Conservation (phyloP, 176 grass and related monocot genomes). For the Puya raimondii region DNA sequence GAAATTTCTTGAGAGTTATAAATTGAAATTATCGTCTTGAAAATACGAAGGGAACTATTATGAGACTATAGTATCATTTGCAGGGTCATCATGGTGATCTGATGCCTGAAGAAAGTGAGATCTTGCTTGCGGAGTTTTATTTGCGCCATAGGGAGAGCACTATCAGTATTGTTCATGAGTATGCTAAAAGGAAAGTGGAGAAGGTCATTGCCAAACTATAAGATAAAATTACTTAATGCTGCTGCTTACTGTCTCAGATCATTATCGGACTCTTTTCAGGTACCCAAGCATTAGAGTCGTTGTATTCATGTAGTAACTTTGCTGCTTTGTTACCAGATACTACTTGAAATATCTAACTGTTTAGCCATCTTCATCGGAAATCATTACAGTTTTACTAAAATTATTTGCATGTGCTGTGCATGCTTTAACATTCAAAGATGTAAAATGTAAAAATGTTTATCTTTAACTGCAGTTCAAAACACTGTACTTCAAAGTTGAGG, state of each 20-base stretch:
- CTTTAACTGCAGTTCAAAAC: no score
- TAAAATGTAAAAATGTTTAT: no score
- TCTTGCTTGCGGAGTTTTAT: slow-evolving; percentile 90
- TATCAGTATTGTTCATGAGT: slow-evolving; percentile 62
- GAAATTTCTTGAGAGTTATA: no score
- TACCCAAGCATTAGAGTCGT: neutral
- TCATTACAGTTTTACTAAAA: no score
- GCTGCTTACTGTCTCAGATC: neutral
- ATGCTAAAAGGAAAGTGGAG: slow-evolving; percentile 60
- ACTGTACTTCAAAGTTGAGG: no score
- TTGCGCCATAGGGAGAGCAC: slow-evolving; percentile 72
- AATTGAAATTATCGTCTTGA: no score
- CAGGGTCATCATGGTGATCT: slow-evolving; percentile 83
- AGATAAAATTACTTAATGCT: neutral
- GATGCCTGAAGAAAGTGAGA: slow-evolving; percentile 68
- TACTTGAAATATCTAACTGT: no score
- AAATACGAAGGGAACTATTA: neutral
- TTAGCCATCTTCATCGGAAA: no score
- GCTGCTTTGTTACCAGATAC: no score
- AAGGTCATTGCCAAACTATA: slow-evolving; percentile 30
- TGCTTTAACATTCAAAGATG: no score
- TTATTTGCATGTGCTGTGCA: no score
- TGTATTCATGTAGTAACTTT: no score
- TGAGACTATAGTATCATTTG: neutral
- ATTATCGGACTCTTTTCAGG: neutral